Evolutionary conservation across 1,284 basidiomycete species (phyloP), one percentile per base, ranked within the genome.

Genomic region (Ganoderma leucocontextum): DNA sequence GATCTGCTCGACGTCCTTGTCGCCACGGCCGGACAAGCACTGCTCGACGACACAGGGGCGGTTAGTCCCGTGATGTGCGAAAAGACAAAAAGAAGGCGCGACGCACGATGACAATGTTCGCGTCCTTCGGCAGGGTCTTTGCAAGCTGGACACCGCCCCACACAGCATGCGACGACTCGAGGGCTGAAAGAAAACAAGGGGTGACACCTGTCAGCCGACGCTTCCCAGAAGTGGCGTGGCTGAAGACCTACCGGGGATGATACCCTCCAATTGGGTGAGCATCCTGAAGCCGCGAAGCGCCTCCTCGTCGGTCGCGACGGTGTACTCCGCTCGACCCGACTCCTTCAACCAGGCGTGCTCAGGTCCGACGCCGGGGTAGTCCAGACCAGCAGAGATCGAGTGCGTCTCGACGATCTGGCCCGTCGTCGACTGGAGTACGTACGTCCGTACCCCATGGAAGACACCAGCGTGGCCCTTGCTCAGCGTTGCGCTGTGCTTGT

Each of bases 281-380:
- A 95, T 86, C 73, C 95, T 87, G 88, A 99, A 99, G 0, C 96
- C 98, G 53, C 94, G 87, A 42, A 99, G 85, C 4, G 96, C 96
- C 78, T 99, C 87, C 77, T 97, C 93, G 77, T 99, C 98, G 2
- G 95, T 98, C 10, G 97, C 97, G 13, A 89, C 91, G 19, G 93
- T 88, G 81, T 99, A 99, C 79, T 99, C 95, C 0, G 96, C 98
- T 64, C 98, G 86, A 19, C 95, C 95, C 2, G 91, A 92, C 78
- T 98, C 95, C 82, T 99, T 99, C 78, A 99, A 85, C 92, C 93
- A 98, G 60, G 97, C 93, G 80, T 99, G 97, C 81, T 99, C 97
- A 9, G 98, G 98, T 17, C 98, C 98, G 63, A 99, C 98, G 75
- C 95, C 92, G 41, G 94, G 94, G 79, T 95, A 96, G 80, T 96